Base-by-base conservation (phyloP, 2,329 filamentous ascomycete genomes). In the Teratosphaeriaceae sp. region DNA sequence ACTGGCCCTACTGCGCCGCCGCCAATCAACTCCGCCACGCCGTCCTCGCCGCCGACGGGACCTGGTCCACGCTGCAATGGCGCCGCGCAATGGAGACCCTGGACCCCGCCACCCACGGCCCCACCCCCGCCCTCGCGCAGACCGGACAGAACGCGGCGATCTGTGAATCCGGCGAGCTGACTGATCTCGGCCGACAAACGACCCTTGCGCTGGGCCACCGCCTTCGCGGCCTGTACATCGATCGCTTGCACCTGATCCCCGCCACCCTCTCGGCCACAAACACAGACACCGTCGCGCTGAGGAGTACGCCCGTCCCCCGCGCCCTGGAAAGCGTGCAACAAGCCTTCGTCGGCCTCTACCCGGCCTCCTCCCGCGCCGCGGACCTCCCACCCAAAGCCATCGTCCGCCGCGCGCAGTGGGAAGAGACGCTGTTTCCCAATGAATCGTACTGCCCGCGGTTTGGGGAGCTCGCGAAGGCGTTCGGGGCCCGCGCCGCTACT, bases 1-100 rank as follows among this genome's bases (percentile, higher is more conserved):
- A 80, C 66, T 98, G 92, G 92, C 88, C 92, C 1, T 97, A 96
- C 67, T 98, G 92, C 68, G 77, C 78, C 51, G 79, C 82, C 43
- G 85, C 85, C 18, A 77, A 79, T 46, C 81, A 83, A 52, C 75
- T 97, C 61, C 78, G 73, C 20, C 76, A 77, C 46, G 73, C 78
- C 46, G 73, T 82, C 19, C 69, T 79, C 50, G 69, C 68, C 29
- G 74, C 68, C 35, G 72, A 73, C 43, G 73, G 73, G 57, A 60
- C 67, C 40, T 83, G 77, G 78, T 74, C 79, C 53, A 67, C 68
- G 1, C 68, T 84, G 46, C 71, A 74, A 54, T 84, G 78, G 67
- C 71, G 81, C 53, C 78, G 88, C 47, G 80, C 85, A 36, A 74
- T 96, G 37, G 92, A 98, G 66, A 85, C 84, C 0, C 92, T 96